These are phyloP conservation scores for Pouteria campechiana DNA, from an alignment of 179 eudicot species.

Conservation along the genomic window DNA sequence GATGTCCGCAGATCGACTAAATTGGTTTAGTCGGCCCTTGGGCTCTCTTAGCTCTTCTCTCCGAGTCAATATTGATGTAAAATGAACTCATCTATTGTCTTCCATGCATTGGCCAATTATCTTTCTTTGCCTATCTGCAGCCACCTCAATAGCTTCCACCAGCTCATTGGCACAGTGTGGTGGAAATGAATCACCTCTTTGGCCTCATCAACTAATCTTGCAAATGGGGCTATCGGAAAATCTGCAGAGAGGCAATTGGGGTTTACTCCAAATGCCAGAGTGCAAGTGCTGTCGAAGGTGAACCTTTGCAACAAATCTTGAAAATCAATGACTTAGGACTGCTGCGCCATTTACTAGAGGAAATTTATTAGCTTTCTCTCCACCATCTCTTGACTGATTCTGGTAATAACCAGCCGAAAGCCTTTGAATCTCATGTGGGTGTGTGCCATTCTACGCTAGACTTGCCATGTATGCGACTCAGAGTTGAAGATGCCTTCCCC, in stretches of 20 bases:
- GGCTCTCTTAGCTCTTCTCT: neutral
- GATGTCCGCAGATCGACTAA: slow-evolving; percentile 20
- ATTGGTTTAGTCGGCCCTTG: neutral
- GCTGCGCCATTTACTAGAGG: neutral
- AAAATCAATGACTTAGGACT: neutral
- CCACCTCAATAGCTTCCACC: slow-evolving; percentile 34
- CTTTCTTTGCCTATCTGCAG: slow-evolving; percentile 25
- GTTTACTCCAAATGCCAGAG: slow-evolving; percentile 7
- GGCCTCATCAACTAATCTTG: slow-evolving; percentile 33
- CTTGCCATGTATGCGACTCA: slow-evolving; percentile 14
- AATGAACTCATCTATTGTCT: slow-evolving; percentile 22
- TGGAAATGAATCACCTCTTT: slow-evolving; percentile 35
- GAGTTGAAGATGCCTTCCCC: slow-evolving; percentile 25
- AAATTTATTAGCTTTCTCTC: slow-evolving; percentile 4
- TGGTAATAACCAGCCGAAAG: slow-evolving; percentile 3
- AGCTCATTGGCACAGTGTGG: slow-evolving; percentile 21
- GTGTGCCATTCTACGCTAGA: slow-evolving; percentile 10
- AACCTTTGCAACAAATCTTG: slow-evolving; percentile 22
- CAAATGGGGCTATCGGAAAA: slow-evolving; percentile 29
- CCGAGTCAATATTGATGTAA: slow-evolving; percentile 7
- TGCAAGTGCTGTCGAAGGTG: slow-evolving; percentile 16
- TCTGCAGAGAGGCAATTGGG: slow-evolving; percentile 14
- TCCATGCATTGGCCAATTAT: slow-evolving; percentile 15
- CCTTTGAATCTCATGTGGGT: slow-evolving; percentile 5
- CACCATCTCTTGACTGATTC: slow-evolving; percentile 1